Evolutionary conservation across 139 green algal species (phyloP).

Genomic region (Coccomyxa sp.): DNA sequence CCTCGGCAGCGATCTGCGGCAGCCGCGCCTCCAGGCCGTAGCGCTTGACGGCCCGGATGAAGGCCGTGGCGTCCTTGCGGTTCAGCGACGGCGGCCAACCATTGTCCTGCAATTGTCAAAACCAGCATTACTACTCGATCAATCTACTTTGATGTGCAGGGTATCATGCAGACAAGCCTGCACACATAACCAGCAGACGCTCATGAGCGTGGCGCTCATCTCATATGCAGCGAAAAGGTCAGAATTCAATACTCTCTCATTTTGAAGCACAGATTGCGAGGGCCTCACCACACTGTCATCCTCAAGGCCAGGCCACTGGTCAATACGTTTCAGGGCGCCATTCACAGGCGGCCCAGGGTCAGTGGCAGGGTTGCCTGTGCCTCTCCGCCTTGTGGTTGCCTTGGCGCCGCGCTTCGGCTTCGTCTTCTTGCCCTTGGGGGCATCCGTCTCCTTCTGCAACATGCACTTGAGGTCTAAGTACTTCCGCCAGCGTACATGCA

Average conservation of each 20-base stretch:
- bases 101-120: not conserved
- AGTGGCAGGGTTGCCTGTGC: not conserved
- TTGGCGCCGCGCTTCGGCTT: not conserved
- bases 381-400: not conserved
- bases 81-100: slow-evolving; percentile 23
- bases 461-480: too few species aligned
- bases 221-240: too few species aligned
- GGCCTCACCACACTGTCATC: too few species aligned
- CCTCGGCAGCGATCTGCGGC: slow-evolving; percentile 40
- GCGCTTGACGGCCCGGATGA: slow-evolving; percentile 56
- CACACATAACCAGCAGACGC: too few species aligned
- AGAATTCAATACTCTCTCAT: too few species aligned
- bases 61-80: slow-evolving; percentile 57
- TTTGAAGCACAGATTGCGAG: too few species aligned
- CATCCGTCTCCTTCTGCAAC: not conserved
- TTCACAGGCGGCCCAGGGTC: slow-evolving; percentile 52
- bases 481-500: too few species aligned
- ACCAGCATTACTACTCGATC: too few species aligned
- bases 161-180: too few species aligned
- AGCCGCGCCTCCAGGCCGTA: slow-evolving; percentile 41
- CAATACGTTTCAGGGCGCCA: slow-evolving; percentile 60
- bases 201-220: too few species aligned
- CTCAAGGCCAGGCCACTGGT: slow-evolving; percentile 66
- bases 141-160: too few species aligned
- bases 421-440: slow-evolving; percentile 4